Percentiles rank a stretch among this genome's conserved stretches.
These are phyloP conservation scores for Pulveroboletus sp. DNA, from an alignment of 768 basidiomycete genomes.

Conservation along the genomic window DNA sequence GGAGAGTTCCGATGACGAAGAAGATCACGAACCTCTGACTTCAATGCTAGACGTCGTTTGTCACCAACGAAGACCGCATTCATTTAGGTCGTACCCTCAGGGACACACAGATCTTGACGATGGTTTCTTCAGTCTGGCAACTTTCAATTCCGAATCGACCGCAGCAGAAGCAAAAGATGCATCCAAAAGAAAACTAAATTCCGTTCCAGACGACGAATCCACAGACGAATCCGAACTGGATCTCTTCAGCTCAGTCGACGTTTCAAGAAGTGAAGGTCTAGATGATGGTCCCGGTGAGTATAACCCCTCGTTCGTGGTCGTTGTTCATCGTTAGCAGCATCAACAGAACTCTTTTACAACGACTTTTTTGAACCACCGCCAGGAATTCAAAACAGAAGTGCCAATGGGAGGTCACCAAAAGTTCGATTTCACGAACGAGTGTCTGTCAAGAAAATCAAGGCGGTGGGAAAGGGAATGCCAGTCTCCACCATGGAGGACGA, in stretches of 20 bases:
- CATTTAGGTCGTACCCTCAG: constrained; percentile 16
- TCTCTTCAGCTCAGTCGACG: constrained; percentile 60
- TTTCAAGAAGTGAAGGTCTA: constrained; percentile 38
- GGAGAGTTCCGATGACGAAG: constrained; percentile 37
- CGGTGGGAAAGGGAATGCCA: constrained; percentile 62
- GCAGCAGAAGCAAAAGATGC: constrained; percentile 63
- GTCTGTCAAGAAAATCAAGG: constrained; percentile 74
- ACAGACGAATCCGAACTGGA: constrained; percentile 59
- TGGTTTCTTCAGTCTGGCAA: constrained; percentile 81
- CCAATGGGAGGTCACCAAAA: constrained; percentile 32
- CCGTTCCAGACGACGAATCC: constrained; percentile 45
- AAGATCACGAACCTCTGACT: constrained; percentile 21
- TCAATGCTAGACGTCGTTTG: constrained; percentile 27
- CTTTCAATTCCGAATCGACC: constrained; percentile 86
- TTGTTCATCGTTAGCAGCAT: constrained; percentile 2
- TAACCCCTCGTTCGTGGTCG: neutral
- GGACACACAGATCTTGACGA: constrained; percentile 68
- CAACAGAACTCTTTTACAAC: constrained; percentile 59
- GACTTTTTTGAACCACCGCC: constrained; percentile 79
- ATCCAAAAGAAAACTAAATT: constrained; percentile 57
- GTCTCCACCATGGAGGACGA: constrained; percentile 39
- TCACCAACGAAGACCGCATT: constrained; percentile 23
- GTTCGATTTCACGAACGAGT: constrained; percentile 84
- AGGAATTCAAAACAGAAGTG: constrained; percentile 14
- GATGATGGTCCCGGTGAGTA: constrained; percentile 42